Percentiles rank a stretch among this genome's conserved stretches.
Conservation (phyloP, 2,329 filamentous ascomycete genomes). For the Penicillium hesseltinei region DNA sequence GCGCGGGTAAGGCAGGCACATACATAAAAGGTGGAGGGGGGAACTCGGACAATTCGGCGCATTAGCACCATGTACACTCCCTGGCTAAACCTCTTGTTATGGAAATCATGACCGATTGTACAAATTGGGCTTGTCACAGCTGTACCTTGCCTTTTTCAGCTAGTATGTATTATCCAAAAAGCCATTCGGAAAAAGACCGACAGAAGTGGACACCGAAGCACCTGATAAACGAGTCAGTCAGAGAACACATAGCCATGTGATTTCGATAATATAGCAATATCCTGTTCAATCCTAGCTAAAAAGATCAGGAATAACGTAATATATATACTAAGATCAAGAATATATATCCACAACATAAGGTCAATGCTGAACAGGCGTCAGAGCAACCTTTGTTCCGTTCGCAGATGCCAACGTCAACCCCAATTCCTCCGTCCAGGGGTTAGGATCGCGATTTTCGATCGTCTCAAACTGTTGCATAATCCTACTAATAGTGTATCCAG, state of each 20-base stretch:
- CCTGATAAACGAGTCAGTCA: not conserved
- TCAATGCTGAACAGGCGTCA: constrained; percentile 6
- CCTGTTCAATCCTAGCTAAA: not conserved
- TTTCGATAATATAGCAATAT: too few species aligned
- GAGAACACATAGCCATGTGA: not conserved
- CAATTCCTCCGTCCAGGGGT: constrained; percentile 28
- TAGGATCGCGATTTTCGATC: constrained; percentile 29
- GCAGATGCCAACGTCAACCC: constrained; percentile 22
- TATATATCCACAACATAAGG: not conserved
- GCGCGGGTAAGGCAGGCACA: not conserved
- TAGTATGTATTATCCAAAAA: not conserved
- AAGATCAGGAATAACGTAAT: not conserved
- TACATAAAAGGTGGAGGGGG: not conserved
- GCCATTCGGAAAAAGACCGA: not conserved
- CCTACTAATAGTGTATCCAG: constrained; percentile 34
- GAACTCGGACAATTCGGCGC: not conserved
- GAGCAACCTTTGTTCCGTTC: constrained; percentile 23
- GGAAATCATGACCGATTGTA: not conserved
- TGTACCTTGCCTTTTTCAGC: not conserved
- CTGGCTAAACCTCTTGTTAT: not conserved
- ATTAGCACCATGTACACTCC: not conserved
- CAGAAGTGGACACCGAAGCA: not conserved
- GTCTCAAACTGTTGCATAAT: constrained; percentile 33
- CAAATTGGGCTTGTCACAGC: not conserved
- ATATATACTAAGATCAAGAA: too few species aligned